These are phyloP conservation scores for Phytopythium kandeliae DNA, from an alignment of 352 stramenopile species.

Conservation along the genomic window DNA sequence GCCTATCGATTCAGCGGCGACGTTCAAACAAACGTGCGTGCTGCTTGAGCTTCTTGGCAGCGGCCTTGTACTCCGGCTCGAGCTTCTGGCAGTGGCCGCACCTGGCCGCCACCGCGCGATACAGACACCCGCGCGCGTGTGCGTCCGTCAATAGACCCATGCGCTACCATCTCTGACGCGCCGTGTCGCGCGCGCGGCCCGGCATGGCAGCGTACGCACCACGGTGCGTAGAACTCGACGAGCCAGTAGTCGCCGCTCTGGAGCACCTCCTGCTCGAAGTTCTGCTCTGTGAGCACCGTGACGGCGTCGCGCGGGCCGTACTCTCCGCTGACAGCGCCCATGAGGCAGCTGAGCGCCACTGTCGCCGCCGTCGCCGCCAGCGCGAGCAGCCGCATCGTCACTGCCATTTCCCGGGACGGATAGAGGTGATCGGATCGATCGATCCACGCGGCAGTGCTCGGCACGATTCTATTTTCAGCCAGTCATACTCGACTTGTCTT, in stretches of 20 bases:
- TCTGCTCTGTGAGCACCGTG: constrained; percentile 72
- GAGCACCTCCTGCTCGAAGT: constrained; percentile 81
- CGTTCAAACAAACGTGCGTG: too few relatives aligned
- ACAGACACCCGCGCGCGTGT: too few relatives aligned
- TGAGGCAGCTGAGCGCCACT: not conserved
- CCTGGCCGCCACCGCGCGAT: constrained; percentile 15
- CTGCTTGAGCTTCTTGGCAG: constrained; percentile 83
- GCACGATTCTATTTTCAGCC: too few relatives aligned
- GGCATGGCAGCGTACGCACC: constrained; percentile 29
- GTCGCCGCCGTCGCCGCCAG: constrained; percentile 9
- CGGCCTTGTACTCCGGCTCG: constrained; percentile 85
- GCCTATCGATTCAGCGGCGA: too few relatives aligned
- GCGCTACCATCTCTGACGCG: too few relatives aligned
- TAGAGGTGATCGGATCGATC: too few relatives aligned
- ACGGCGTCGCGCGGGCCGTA: constrained; percentile 55
- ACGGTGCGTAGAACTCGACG: constrained; percentile 93
- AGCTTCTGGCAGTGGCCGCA: constrained; percentile 91
- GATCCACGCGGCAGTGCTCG: constrained; percentile 1
- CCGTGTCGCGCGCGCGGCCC: too few relatives aligned
- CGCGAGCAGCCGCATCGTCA: constrained; percentile 12
- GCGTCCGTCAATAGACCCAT: too few relatives aligned
- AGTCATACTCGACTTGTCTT: too few relatives aligned
- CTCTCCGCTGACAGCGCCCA: constrained; percentile 15
- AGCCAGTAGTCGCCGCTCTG: constrained; percentile 84
- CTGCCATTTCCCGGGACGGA: too few relatives aligned